phyloP scores from a whole-genome alignment of 2,329 filamentous ascomycete genomes.

The Aspergillus clavatus region DNA sequence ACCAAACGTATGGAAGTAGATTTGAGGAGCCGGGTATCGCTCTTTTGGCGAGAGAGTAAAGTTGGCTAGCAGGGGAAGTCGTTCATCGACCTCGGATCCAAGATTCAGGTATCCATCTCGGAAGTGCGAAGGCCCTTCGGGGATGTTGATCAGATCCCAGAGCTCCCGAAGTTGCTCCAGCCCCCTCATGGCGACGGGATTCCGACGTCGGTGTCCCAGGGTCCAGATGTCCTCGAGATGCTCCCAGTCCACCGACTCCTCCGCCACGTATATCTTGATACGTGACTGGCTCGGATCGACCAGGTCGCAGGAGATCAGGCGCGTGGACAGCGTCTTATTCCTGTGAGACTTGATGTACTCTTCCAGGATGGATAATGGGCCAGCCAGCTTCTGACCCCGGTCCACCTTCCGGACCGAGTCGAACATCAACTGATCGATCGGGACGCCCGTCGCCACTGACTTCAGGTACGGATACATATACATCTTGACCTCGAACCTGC shows the following conservation, averaged over 20 bases:
- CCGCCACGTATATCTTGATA: constrained; percentile 9
- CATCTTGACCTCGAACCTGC: not conserved
- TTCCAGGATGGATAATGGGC: too few species aligned
- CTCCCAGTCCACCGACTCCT: constrained; percentile 6
- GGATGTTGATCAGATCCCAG: constrained; percentile 11
- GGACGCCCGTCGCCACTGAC: not conserved
- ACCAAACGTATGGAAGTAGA: constrained; percentile 15
- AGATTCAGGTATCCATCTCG: constrained; percentile 1
- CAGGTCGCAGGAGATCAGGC: constrained; percentile 8
- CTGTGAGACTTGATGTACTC: not conserved
- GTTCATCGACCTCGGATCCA: constrained; percentile 3
- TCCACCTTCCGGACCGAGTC: not conserved
- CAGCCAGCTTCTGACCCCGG: too few species aligned
- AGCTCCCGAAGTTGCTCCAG: constrained; percentile 10
- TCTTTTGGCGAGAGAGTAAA: constrained; percentile 11
- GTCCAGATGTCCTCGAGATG: constrained; percentile 13
- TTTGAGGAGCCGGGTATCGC: constrained; percentile 11
- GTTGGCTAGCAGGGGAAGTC: constrained; percentile 13
- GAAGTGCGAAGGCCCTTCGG: not conserved
- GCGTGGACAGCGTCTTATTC: not conserved
- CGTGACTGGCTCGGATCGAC: constrained; percentile 3
- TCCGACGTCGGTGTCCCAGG: constrained; percentile 6
- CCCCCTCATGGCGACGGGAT: constrained; percentile 2
- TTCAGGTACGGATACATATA: constrained; percentile 5
- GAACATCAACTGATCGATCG: not conserved